Conservation (phyloP, 805 yeast species). For the Schwanniomyces vanrijiae region DNA sequence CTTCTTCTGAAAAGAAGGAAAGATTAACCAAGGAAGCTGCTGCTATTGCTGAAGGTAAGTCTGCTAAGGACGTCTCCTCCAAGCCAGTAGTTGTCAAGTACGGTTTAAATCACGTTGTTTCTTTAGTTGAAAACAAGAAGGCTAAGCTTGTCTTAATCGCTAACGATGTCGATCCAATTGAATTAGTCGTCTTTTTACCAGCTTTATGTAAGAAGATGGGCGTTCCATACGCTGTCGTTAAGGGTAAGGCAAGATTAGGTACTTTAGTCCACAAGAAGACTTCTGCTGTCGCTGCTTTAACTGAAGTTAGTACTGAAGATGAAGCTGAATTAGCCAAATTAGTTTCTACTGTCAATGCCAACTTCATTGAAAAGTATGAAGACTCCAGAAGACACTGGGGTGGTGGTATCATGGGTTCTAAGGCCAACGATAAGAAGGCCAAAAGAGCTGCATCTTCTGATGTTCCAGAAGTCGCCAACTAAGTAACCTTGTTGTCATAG, state of each 20-base stretch:
- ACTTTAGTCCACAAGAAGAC: conserved; percentile 91
- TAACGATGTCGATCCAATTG: conserved; percentile 98
- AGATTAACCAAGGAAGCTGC: conserved; percentile 99
- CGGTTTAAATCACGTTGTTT: conserved; percentile 99
- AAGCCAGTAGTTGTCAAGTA: conserved; percentile 96
- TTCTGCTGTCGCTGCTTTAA: conserved; percentile 94
- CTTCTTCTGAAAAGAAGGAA: conserved; percentile 96
- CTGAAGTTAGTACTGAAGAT: conserved; percentile 93
- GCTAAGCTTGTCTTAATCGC: conserved; percentile 96
- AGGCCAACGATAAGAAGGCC: conserved; percentile 82
- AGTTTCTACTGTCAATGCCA: conserved; percentile 88
- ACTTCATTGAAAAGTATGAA: conserved; percentile 92
- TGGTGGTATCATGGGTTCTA: conserved; percentile 97
- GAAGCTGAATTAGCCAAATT: conserved; percentile 92
- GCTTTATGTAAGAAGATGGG: conserved; percentile 99
- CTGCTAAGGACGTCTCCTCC: conserved; percentile 92
- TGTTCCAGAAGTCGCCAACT: conserved; percentile 8
- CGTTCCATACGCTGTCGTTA: conserved; percentile 65
- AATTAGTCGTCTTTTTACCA: conserved; percentile 94
- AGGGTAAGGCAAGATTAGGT: conserved; percentile 48
- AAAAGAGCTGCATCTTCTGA: conserved; percentile 64
- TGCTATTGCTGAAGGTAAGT: conserved; percentile 97
- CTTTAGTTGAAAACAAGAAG: conserved; percentile 97
- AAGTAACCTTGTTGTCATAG: not conserved
- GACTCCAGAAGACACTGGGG: conserved; percentile 99